phyloP scores from a whole-genome alignment of 805 yeast genomes.

The Ogataea methylovora region DNA sequence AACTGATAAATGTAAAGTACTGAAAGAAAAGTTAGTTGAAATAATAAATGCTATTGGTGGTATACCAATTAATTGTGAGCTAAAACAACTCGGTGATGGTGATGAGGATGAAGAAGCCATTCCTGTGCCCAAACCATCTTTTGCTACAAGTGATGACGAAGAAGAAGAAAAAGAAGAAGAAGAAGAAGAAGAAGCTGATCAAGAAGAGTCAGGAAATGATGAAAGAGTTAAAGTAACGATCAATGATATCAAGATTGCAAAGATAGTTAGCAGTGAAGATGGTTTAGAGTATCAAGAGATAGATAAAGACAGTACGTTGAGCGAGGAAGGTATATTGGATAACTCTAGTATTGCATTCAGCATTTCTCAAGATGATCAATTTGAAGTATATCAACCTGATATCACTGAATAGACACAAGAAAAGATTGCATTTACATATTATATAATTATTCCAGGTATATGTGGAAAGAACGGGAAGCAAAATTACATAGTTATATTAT shows the following conservation, averaged over 20 bases:
- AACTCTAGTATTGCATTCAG: too few relatives aligned
- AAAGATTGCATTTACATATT: too few relatives aligned
- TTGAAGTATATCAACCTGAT: too few relatives aligned
- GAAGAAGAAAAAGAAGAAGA: conserved; percentile 26
- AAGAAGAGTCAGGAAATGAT: neutral
- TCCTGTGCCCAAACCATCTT: conserved; percentile 34
- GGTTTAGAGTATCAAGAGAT: too few relatives aligned
- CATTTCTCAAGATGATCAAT: too few relatives aligned
- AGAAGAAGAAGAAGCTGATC: conserved; percentile 4
- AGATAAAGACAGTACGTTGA: too few relatives aligned
- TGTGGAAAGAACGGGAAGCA: too few relatives aligned
- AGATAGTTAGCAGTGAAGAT: too few relatives aligned
- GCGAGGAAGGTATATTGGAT: too few relatives aligned
- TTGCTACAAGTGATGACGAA: conserved; percentile 18
- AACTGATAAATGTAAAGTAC: conserved; percentile 15
- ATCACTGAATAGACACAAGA: too few relatives aligned
- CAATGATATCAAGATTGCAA: conserved; percentile 7
- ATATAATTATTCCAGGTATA: too few relatives aligned
- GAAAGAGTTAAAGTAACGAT: conserved; percentile 2
- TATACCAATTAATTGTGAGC: conserved; percentile 18
- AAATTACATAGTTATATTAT: too few relatives aligned
- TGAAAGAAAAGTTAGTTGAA: conserved; percentile 24
- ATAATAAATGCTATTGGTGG: conserved; percentile 46
- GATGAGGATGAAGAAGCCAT: conserved; percentile 27
- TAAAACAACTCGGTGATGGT: conserved; percentile 19